Evolutionary conservation across 2,329 filamentous ascomycete species (phyloP).

Genomic region (Pleurostoma richardsiae): DNA sequence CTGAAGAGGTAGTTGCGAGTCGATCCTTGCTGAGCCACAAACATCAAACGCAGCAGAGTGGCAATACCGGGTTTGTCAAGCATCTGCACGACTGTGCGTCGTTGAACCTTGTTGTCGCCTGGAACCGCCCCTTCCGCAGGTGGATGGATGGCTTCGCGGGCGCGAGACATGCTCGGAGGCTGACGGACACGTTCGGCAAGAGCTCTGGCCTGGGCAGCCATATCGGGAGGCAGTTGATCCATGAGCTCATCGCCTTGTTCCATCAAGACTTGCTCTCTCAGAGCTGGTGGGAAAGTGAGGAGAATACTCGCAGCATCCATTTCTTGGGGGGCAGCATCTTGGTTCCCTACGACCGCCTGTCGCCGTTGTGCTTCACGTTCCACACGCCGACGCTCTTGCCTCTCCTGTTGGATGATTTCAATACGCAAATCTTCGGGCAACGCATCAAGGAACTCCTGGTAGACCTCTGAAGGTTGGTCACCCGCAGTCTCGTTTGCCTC

Average conservation of each 20-base stretch:
- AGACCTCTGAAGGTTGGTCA: slow-evolving; percentile 78
- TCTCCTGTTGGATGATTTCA: slow-evolving; percentile 88
- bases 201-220: slow-evolving; percentile 80
- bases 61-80: slow-evolving; percentile 93
- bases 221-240: slow-evolving; percentile 75
- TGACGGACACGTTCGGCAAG: slow-evolving; percentile 41
- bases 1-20: slow-evolving; percentile 79
- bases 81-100: slow-evolving; percentile 88
- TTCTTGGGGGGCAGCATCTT: slow-evolving; percentile 48
- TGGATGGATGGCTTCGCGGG: slow-evolving; percentile 15
- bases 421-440: slow-evolving; percentile 84
- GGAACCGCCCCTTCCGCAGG: slow-evolving; percentile 18
- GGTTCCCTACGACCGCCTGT: slow-evolving; percentile 52
- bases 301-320: slow-evolving; percentile 94
- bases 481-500: slow-evolving; percentile 58
- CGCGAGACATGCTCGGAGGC: slow-evolving; percentile 19
- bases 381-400: slow-evolving; percentile 79
- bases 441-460: slow-evolving; percentile 89
- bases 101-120: slow-evolving; percentile 57
- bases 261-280: slow-evolving; percentile 82
- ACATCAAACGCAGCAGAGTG: slow-evolving; percentile 97
- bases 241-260: slow-evolving; percentile 89
- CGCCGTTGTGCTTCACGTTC: slow-evolving; percentile 78
- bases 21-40: slow-evolving; percentile 86
- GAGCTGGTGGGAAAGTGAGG: slow-evolving; percentile 76